Base-by-base conservation (phyloP, 1,284 basidiomycete genomes). In the Apiotrichum siamense region DNA sequence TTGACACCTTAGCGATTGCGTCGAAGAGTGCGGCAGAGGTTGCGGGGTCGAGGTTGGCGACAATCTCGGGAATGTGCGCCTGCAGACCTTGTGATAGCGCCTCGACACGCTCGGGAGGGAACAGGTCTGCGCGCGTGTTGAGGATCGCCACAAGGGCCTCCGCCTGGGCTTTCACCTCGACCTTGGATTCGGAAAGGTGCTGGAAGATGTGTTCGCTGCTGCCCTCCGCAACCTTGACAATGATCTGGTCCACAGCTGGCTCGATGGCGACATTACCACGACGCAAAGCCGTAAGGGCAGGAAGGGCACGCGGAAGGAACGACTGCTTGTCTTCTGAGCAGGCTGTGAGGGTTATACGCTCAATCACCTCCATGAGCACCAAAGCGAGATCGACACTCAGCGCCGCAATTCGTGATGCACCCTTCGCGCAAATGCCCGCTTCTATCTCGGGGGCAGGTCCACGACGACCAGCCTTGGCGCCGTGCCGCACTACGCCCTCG, bases 321-420 rank as follows among this genome's bases (percentile, higher is more conserved):
- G 57, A 41, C 11, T 25, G 24, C 43, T 20, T 35, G 26, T 35
- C 23, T n/a, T 55, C 47, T 50, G 62, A 60, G 32, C 52, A 52
- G 3, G 49, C 49, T 12, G 54, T 87, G 74, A 59, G 84, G 83
- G 76, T 88, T 80, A 77, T 89, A 87, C 50, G 85, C 78, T 9
- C 76, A 69, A 65, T 41, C 29, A 61, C 50, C 2, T 46, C 49
- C 68, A 92, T 86, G 73, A 92, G 85, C 59, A 88, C 83, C 25
- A 78, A 78, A 58, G 92, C 76, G 26, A 93, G 78, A 63, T 91
- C 87, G 1, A 37, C 7, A 26, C 83, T 50, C 23, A 59, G 44
- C 10, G 46, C 50, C 1, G 47, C 42, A 7, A 66, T 17, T 26
- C 63, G 56, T 1, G 49, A 51, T 1, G 66, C 52, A 0, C 58